A percentile compares a stretch with the other conserved stretches of the same genome.
Evolutionary conservation across 768 basidiomycete genomes (phyloP).

Genomic region (Chalciporus pseudorubinellus): DNA sequence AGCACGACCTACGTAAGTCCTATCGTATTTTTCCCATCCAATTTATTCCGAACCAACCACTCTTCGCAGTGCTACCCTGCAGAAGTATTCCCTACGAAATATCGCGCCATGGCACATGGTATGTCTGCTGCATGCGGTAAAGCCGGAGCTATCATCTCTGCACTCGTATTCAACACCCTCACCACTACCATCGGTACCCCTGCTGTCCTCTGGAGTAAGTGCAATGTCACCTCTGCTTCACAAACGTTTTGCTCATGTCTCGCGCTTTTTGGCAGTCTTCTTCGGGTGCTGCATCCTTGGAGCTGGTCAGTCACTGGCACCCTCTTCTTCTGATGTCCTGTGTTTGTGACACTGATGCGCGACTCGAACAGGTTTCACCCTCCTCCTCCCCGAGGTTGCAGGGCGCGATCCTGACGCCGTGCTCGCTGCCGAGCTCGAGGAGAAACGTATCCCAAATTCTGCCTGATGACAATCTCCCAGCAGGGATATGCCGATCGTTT

Average conservation of each 20-base stretch:
- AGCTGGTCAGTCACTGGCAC: conserved; percentile 41
- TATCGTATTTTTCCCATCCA: conserved; percentile 14
- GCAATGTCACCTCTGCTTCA: no score
- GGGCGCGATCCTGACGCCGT: conserved; percentile 51
- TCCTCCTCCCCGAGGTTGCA: conserved; percentile 51
- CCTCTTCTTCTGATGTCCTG: neutral
- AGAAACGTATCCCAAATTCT: conserved; percentile 3
- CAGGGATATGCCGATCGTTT: no score
- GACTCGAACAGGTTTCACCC: conserved; percentile 33
- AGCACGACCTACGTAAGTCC: conserved; percentile 49
- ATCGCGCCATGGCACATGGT: conserved; percentile 73
- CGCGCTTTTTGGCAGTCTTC: conserved; percentile 49
- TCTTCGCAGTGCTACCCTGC: conserved; percentile 59
- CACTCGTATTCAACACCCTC: conserved; percentile 68
- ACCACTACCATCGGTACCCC: conserved; percentile 59
- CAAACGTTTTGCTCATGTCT: conserved; percentile 23
- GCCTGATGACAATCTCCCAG: neutral
- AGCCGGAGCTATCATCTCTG: conserved; percentile 70
- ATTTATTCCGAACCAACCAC: conserved; percentile 38
- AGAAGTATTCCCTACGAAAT: conserved; percentile 77
- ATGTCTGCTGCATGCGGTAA: conserved; percentile 74
- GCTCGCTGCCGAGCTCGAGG: conserved; percentile 38
- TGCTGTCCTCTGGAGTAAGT: conserved; percentile 64
- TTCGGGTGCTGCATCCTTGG: conserved; percentile 61
- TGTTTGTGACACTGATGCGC: neutral